Base-by-base conservation (phyloP, 768 basidiomycete genomes). In the Austroboletus eburneus region DNA sequence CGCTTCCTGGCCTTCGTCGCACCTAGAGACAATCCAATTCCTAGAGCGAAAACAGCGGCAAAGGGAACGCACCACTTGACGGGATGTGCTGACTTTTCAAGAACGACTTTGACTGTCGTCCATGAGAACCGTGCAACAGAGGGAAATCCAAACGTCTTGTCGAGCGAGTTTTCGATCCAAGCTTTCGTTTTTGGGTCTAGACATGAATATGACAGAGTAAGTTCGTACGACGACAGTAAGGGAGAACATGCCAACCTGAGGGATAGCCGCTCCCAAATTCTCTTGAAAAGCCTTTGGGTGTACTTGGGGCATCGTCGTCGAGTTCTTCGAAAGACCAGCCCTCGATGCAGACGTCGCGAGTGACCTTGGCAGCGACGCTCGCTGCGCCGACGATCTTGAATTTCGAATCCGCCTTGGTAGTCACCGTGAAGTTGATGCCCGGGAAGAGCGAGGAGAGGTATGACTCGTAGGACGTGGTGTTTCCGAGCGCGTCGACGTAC, bases 361-460 rank as follows among this genome's bases (percentile, higher is more conserved):
- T 97, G 22, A 95, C 93, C 68, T 99, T 99, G 2, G 96, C 96
- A 3, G 92, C 92, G n/a, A 98, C 91, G 63, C 90, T 92, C 2
- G 95, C 96, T 6, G 96, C 96, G 18, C 91, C 87, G 49, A 99
- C 96, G 49, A 99, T 94, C 60, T 93, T 96, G 76, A 81, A 99
- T 51, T 89, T 83, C n/a, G 85, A 83, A 61, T 99, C 96, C 14
- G 96, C 96, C 67, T 99, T 97, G 22, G 82, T 80, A 9, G 83
- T 78, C 20, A 99, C 96, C 0, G 90, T 93, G 63, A 99, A 94
- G 33, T 72, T 69, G 52, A 97, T 87, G 7, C 79, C 82, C 0
- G 91, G 89, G 65, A 97, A 99, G 25, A 83, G 60, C 7, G 75
- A 74, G 12, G 87, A 85, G 3, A 99, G 79, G 58, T 89, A 87